Conservation (phyloP, 164 flowering plant species). For the Berberis vulgaris region DNA sequence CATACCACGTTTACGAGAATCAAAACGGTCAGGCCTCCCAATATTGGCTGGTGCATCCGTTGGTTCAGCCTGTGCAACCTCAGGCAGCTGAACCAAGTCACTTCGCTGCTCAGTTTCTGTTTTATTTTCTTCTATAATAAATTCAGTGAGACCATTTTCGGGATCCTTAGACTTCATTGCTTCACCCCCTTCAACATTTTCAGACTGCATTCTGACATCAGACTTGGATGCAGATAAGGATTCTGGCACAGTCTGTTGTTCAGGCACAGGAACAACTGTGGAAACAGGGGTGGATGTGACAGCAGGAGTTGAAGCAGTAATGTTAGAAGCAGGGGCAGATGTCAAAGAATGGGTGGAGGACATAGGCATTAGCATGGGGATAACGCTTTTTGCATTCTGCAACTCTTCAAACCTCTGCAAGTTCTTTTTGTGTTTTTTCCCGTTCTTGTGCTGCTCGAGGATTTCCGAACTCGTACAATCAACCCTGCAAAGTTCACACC, state of each 20-base stretch:
- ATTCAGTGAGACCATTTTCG: background rate
- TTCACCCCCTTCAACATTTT: conserved; percentile 4
- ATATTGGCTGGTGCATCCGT: conserved; percentile 14
- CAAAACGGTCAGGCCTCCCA: conserved; percentile 13
- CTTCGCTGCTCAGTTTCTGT: conserved; percentile 3
- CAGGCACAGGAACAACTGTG: background rate
- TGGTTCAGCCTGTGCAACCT: conserved; percentile 9
- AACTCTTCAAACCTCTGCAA: conserved; percentile 30
- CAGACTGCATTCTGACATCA: conserved; percentile 2
- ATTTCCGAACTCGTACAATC: conserved; percentile 52
- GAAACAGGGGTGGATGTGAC: background rate
- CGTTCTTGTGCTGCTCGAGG: conserved; percentile 55
- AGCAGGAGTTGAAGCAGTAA: background rate
- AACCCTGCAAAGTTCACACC: conserved; percentile 64
- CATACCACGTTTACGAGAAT: conserved; percentile 16
- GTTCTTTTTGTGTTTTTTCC: conserved; percentile 54
- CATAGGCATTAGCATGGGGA: background rate
- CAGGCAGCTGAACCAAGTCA: conserved; percentile 8
- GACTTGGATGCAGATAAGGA: conserved; percentile 1
- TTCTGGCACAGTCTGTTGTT: conserved; percentile 7
- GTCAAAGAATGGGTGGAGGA: background rate
- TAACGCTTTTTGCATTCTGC: conserved; percentile 19
- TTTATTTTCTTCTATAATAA: background rate
- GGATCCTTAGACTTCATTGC: background rate
- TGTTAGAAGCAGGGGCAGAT: background rate